phyloP scores from a whole-genome alignment of 2,329 filamentous ascomycete species.

The Neurospora sp. region DNA sequence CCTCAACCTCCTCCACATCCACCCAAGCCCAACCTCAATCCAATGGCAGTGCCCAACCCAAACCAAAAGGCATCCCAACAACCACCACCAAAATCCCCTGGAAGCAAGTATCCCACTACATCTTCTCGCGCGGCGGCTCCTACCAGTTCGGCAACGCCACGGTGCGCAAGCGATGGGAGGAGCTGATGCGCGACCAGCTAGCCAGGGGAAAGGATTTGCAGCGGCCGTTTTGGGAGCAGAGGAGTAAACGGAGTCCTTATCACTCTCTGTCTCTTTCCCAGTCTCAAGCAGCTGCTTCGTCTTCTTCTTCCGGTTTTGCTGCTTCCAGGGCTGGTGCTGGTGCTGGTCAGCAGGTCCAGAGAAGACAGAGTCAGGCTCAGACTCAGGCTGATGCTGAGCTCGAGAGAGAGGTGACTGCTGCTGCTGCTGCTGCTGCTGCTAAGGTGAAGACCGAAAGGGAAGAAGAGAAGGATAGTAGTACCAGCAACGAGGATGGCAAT shows the following conservation, averaged over 20 bases:
- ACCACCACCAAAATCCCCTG: conserved; percentile 37
- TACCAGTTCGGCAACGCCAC: conserved; percentile 52
- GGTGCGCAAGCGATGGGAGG: conserved; percentile 48
- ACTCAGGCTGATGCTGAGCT: too few relatives aligned
- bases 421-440: background rate
- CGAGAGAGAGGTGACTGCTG: too few relatives aligned
- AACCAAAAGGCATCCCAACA: background rate
- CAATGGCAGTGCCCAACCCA: background rate
- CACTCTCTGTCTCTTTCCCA: background rate
- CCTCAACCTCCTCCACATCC: too few relatives aligned
- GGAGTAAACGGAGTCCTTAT: background rate
- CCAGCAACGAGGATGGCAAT: background rate
- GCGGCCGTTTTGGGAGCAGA: conserved; percentile 8
- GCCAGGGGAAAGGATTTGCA: background rate
- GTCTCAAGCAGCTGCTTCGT: background rate
- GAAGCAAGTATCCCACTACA: conserved; percentile 47
- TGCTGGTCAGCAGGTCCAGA: too few relatives aligned
- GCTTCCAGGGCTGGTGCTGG: too few relatives aligned
- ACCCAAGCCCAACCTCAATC: too few relatives aligned
- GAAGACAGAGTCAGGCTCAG: too few relatives aligned
- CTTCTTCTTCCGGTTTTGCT: background rate
- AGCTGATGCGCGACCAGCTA: conserved; percentile 23
- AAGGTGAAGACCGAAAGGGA: background rate
- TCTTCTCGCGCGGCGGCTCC: conserved; percentile 39
- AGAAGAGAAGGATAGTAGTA: background rate